Conservation (phyloP, 2,329 filamentous ascomycete genomes). For the Cryphonectria radicalis region DNA sequence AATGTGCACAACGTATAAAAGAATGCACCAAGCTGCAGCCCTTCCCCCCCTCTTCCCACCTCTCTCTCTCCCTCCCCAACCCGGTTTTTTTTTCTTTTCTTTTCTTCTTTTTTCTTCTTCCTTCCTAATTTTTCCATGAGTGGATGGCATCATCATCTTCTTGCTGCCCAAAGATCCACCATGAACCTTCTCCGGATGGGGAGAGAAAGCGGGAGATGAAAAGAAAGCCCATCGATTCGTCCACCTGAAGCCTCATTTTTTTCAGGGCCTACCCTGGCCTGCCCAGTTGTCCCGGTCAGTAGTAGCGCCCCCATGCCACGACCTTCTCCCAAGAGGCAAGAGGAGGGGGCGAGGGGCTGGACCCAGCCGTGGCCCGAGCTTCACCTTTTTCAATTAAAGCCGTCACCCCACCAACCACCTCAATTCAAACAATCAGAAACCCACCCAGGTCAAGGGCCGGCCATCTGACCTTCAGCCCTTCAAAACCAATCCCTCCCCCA, state of each 20-base stretch:
- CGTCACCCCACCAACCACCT: constrained; percentile 21
- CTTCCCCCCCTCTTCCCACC: background rate
- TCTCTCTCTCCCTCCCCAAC: background rate
- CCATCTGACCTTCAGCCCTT: background rate
- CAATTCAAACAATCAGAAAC: constrained; percentile 19
- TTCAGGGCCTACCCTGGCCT: constrained; percentile 4
- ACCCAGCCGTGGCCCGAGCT: constrained; percentile 5
- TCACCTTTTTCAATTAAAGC: constrained; percentile 7
- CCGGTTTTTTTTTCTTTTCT: background rate
- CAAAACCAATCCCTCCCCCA: background rate
- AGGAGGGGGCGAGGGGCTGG: background rate
- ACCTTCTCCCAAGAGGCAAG: background rate
- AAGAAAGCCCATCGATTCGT: constrained; percentile 5
- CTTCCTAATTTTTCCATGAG: too few relatives aligned
- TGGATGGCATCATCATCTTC: background rate
- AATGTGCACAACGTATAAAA: background rate
- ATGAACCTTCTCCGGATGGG: background rate
- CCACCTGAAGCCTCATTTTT: background rate
- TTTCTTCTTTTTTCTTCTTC: too few relatives aligned
- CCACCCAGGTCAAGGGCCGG: background rate
- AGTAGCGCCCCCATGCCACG: constrained; percentile 5
- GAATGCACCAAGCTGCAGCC: background rate
- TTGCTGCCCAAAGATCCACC: constrained; percentile 8
- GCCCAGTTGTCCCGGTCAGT: background rate
- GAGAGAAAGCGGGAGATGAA: background rate